Conservation (phyloP, 2,329 filamentous ascomycete genomes). For the Aspergillus persii region DNA sequence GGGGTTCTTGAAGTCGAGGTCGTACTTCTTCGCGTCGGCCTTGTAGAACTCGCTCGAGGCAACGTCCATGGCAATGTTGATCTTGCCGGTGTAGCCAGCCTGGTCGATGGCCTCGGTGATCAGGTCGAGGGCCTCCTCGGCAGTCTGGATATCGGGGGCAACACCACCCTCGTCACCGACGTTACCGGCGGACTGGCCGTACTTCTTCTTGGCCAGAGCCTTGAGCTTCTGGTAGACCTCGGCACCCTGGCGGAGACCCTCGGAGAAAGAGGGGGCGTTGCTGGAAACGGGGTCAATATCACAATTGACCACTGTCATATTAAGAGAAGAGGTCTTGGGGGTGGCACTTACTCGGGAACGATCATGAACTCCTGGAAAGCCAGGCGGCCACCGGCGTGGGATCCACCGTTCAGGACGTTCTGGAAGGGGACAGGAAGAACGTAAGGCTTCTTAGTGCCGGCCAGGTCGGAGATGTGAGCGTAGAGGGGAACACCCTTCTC, state of each 20-base stretch:
- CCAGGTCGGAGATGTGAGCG: conserved; percentile 81
- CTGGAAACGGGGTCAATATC: conserved; percentile 42
- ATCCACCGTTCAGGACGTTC: conserved; percentile 92
- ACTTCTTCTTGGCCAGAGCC: conserved; percentile 96
- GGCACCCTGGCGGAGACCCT: conserved; percentile 92
- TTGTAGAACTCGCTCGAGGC: conserved; percentile 99
- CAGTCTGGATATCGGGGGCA: conserved; percentile 95
- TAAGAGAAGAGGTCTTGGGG: background rate
- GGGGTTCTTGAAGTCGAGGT: conserved; percentile 99
- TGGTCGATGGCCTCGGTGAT: conserved; percentile 92
- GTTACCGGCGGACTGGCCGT: conserved; percentile 97
- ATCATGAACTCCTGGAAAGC: conserved; percentile 98
- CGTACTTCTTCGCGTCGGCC: conserved; percentile 95
- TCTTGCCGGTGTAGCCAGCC: conserved; percentile 91
- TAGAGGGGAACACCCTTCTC: conserved; percentile 87
- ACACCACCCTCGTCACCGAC: conserved; percentile 99
- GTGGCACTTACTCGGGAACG: conserved; percentile 66
- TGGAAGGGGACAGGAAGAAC: conserved; percentile 89
- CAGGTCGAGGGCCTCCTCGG: conserved; percentile 94
- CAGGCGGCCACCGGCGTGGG: conserved; percentile 93
- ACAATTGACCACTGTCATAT: background rate
- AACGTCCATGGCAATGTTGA: conserved; percentile 99
- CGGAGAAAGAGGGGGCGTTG: conserved; percentile 83
- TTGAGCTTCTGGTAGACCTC: conserved; percentile 99
- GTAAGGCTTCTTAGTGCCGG: conserved; percentile 87